These are phyloP conservation scores for Fusarium compactum DNA, from an alignment of 2,329 filamentous ascomycete species.

Conservation along the genomic window DNA sequence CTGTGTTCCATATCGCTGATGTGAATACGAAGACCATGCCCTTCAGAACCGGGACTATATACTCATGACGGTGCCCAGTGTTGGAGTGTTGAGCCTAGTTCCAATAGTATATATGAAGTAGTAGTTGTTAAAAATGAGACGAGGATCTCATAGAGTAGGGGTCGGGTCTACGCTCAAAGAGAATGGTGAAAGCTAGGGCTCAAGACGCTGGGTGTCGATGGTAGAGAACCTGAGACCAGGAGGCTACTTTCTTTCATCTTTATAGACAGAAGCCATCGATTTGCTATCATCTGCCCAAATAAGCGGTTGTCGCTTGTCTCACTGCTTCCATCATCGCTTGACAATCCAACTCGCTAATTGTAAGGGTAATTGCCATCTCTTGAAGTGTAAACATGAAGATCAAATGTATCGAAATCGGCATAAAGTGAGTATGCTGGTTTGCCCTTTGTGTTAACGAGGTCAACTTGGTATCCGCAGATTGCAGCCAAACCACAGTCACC, in stretches of 20 bases:
- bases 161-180: background rate
- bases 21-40: fast-evolving
- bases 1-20: background rate
- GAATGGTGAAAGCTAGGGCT: background rate
- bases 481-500: background rate
- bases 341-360: background rate
- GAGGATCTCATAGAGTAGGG: too few species aligned
- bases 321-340: background rate
- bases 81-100: fast-evolving
- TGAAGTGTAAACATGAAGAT: background rate
- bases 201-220: background rate
- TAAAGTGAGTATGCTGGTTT: background rate
- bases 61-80: background rate
- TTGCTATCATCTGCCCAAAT: background rate
- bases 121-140: too few species aligned
- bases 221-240: background rate
- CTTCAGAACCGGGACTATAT: background rate
- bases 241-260: background rate
- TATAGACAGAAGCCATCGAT: background rate
- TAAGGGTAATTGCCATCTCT: background rate
- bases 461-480: background rate
- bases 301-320: background rate
- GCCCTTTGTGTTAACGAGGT: background rate
- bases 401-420: background rate
- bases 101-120: background rate